Conservation (phyloP, 768 basidiomycete genomes). For the Tylopilus vinaceipallidus region DNA sequence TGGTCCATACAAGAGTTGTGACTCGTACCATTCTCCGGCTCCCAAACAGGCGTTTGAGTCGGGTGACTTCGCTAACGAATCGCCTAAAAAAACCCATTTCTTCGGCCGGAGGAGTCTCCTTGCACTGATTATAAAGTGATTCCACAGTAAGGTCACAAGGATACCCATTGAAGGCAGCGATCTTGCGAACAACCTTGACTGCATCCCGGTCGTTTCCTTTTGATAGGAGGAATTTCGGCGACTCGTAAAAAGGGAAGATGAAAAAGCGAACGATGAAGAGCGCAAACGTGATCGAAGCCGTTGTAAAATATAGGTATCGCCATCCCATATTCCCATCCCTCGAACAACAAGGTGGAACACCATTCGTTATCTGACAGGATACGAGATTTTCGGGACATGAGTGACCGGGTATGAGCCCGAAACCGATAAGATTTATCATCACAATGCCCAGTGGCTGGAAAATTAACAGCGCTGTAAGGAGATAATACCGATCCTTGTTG, state of each 20-base stretch:
- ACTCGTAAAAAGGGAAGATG: constrained; percentile 5
- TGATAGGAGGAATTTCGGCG: constrained; percentile 1
- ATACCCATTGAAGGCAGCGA: constrained; percentile 1
- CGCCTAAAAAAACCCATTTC: too few relatives aligned
- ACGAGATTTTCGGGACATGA: too few relatives aligned
- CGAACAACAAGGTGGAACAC: constrained; percentile 6
- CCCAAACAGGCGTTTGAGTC: too few relatives aligned
- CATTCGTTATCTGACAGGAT: background rate
- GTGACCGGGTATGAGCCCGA: background rate
- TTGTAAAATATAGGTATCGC: constrained; percentile 7
- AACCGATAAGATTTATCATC: background rate
- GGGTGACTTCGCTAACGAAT: too few relatives aligned
- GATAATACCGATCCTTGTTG: background rate
- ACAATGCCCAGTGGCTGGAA: background rate
- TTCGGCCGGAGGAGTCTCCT: too few relatives aligned
- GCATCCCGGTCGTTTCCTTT: constrained; percentile 6
- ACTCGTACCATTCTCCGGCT: too few relatives aligned
- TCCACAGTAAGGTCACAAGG: constrained; percentile 4
- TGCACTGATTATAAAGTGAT: background rate
- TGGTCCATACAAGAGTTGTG: background rate
- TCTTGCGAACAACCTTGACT: constrained; percentile 3
- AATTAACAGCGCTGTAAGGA: too few relatives aligned
- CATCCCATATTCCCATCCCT: constrained; percentile 9
- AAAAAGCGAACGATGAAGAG: constrained; percentile 8
- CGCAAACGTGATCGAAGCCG: constrained; percentile 1